Evolutionary conservation across 2,329 filamentous ascomycete genomes (phyloP).

Genomic region (Beauveria sp.): DNA sequence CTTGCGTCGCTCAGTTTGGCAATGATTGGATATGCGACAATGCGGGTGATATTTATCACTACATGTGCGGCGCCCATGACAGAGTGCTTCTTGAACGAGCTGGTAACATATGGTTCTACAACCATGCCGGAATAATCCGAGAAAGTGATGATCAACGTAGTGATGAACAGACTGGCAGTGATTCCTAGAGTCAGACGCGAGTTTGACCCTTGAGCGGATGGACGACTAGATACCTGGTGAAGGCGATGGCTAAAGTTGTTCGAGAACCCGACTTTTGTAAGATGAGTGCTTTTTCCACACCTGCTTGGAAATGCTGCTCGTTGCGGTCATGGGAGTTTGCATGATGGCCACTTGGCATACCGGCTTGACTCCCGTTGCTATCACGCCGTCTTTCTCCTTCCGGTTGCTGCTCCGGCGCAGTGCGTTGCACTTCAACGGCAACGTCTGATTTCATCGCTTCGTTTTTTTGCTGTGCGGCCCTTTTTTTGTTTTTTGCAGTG

Average conservation of each 20-base stretch:
- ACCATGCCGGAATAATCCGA: conserved; percentile 24
- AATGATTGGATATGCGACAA: conserved; percentile 50
- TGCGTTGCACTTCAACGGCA: background rate
- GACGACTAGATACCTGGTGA: background rate
- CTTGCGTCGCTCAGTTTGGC: conserved; percentile 49
- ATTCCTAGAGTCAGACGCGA: background rate
- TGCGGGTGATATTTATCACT: conserved; percentile 38
- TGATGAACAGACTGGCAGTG: conserved; percentile 20
- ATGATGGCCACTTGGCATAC: too few species aligned
- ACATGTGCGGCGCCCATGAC: conserved; percentile 41
- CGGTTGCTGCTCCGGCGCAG: too few species aligned
- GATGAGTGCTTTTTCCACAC: background rate
- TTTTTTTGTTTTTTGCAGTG: background rate
- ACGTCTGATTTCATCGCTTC: background rate
- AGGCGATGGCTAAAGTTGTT: background rate
- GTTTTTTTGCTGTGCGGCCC: background rate
- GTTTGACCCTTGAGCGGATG: background rate
- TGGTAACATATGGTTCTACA: conserved; percentile 27
- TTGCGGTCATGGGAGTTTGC: too few species aligned
- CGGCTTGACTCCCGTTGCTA: background rate
- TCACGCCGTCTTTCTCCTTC: background rate
- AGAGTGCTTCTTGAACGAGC: conserved; percentile 39
- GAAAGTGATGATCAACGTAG: conserved; percentile 24
- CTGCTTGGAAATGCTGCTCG: background rate
- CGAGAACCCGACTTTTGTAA: background rate